Percentiles rank a stretch among this genome's conserved stretches.
These are phyloP conservation scores for Penicillium brasilianum DNA, from an alignment of 2,329 filamentous ascomycete species.

Conservation along the genomic window DNA sequence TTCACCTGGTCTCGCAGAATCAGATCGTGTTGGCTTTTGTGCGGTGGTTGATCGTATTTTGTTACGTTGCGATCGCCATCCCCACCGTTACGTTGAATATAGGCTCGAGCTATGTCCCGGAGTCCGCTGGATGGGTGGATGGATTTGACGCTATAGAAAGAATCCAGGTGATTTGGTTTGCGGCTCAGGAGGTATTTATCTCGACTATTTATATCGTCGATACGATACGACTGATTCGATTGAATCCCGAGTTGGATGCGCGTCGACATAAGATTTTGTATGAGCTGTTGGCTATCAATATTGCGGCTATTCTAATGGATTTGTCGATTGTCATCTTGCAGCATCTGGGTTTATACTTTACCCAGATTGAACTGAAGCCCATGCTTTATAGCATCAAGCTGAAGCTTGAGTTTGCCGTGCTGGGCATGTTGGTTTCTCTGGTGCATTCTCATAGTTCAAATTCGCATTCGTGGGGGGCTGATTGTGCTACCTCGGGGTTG, in stretches of 20 bases:
- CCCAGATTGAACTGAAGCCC: conserved; percentile 44
- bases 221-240: conserved; percentile 48
- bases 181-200: conserved; percentile 17
- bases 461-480: background rate
- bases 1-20: conserved; percentile 60
- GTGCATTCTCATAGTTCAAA: conserved; percentile 11
- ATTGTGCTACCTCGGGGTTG: conserved; percentile 9
- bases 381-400: conserved; percentile 43
- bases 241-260: conserved; percentile 12
- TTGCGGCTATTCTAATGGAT: conserved; percentile 51
- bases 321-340: conserved; percentile 44
- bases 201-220: conserved; percentile 53
- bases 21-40: conserved; percentile 50
- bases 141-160: conserved; percentile 14
- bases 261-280: conserved; percentile 38
- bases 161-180: conserved; percentile 20
- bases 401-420: conserved; percentile 60
- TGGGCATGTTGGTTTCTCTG: conserved; percentile 48
- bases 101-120: conserved; percentile 10
- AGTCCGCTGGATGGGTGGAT: conserved; percentile 28
- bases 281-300: conserved; percentile 50
- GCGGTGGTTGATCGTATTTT: conserved; percentile 58
- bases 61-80: conserved; percentile 11
- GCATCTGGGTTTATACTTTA: conserved; percentile 41
- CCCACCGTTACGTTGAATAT: conserved; percentile 16